Base-by-base conservation (phyloP, 768 basidiomycete genomes). In the Phanerodontia chrysosporium region DNA sequence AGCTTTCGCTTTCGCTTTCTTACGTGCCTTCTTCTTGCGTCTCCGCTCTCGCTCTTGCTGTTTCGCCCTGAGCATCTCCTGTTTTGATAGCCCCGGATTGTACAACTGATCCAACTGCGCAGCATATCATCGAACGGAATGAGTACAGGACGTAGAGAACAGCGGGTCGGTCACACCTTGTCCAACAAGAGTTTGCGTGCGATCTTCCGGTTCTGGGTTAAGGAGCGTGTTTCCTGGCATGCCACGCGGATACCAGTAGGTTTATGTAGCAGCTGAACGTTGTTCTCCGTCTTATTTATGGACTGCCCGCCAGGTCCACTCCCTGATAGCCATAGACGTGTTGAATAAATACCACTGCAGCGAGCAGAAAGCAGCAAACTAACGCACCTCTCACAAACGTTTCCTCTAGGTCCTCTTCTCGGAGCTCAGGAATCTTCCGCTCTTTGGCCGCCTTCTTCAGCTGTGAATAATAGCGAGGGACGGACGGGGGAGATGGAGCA, bases 281-380 rank as follows among this genome's bases (percentile, higher is more conserved):
- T 90, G 73, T 95, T 86, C 77, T 88, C 83, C 60, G 92, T 93
- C 76, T 97, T 98, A 78, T 98, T 96, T 70, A 96, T 87, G 27
- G 92, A 94, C 78, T 98, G 95, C n/a, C 95, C 95, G 28, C 95
- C 95, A 61, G 94, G 93, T 18, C 93, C 95, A 68, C 90, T 87
- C 46, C 92, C 92, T 94, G 67, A 27, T 49, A n/a, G 21, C n/a
- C 51, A 49, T 24, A 46, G 1, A 51, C 18, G 51, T 48, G n/a
- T 36, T 29, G 24, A 57, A 53, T n/a, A n/a, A n/a, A n/a, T n/a
- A n/a, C n/a, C n/a, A n/a, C n/a, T n/a, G n/a, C n/a, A n/a, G n/a
- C n/a, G n/a, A n/a, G n/a, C n/a, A n/a, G n/a, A n/a, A n/a, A n/a
- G n/a, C n/a, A n/a, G n/a, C n/a, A n/a, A n/a, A n/a, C n/a, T 55